Conservation (phyloP, 352 stramenopile genomes). For the Phytopythium vexans region DNA sequence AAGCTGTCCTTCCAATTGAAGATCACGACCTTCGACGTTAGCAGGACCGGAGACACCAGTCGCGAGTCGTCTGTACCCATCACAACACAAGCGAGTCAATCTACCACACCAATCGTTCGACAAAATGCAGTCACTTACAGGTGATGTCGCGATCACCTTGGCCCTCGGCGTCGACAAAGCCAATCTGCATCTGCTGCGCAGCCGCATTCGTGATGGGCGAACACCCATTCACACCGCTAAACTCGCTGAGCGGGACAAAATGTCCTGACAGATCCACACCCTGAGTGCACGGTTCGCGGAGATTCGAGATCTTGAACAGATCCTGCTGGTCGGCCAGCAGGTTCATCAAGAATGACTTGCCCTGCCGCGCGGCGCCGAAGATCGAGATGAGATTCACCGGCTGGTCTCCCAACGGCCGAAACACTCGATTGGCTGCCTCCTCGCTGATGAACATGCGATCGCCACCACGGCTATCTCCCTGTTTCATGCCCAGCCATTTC, state of each 20-base stretch:
- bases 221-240: conserved; percentile 73
- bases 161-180: conserved; percentile 83
- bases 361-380: conserved; percentile 79
- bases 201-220: conserved; percentile 22
- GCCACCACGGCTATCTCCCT: conserved; percentile 27
- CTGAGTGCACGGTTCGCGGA: conserved; percentile 82
- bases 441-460: conserved; percentile 72
- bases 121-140: conserved; percentile 28
- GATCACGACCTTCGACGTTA: conserved; percentile 85
- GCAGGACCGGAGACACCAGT: conserved; percentile 77
- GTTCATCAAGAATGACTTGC: conserved; percentile 89
- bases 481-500: conserved; percentile 81
- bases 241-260: conserved; percentile 64
- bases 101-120: background rate
- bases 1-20: conserved; percentile 91
- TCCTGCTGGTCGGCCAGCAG: conserved; percentile 83
- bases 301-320: conserved; percentile 86
- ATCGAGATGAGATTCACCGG: conserved; percentile 83
- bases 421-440: conserved; percentile 52
- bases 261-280: conserved; percentile 79
- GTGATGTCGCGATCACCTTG: conserved; percentile 86
- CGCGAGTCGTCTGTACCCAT: conserved; percentile 60
- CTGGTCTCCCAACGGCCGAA: conserved; percentile 58
- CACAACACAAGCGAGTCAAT: conserved; percentile 2
- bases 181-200: conserved; percentile 56